Conservation (phyloP, 345 rosid species). For the Clarkia xantiana region DNA sequence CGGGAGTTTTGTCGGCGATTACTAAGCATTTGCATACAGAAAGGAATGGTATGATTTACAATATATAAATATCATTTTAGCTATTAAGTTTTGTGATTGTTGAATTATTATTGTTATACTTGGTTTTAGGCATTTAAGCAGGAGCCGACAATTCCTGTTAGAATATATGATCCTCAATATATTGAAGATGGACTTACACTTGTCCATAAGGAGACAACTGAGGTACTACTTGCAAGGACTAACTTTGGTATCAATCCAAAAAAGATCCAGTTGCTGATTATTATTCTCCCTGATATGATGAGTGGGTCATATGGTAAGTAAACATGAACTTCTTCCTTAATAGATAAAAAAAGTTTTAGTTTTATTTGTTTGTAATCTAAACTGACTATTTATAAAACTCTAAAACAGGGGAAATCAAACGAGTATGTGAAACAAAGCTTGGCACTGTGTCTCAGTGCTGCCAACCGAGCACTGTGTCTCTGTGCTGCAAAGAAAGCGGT, state of each 20-base stretch:
- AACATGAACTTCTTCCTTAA: neutral
- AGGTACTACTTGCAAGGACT: constrained; percentile 6
- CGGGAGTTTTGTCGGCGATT: constrained; percentile 28
- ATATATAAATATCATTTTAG: neutral
- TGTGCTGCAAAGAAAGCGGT: constrained; percentile 24
- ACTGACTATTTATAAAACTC: neutral
- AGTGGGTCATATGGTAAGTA: constrained; percentile 50
- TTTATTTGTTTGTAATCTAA: neutral
- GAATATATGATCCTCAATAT: constrained; percentile 11
- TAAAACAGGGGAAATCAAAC: constrained; percentile 52
- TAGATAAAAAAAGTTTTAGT: no score
- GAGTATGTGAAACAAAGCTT: no score
- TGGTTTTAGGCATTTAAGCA: constrained; percentile 27
- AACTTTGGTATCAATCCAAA: neutral
- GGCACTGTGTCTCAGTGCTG: constrained; percentile 71
- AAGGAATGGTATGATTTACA: constrained; percentile 48
- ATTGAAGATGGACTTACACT: constrained; percentile 36
- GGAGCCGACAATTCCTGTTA: constrained; percentile 21
- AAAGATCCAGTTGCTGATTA: constrained; percentile 39
- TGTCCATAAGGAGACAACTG: constrained; percentile 14
- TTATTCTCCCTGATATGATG: constrained; percentile 63
- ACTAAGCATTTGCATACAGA: constrained; percentile 40
- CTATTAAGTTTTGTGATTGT: neutral
- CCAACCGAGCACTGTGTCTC: constrained; percentile 31
- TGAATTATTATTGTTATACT: neutral